phyloP scores from a whole-genome alignment of 805 yeast genomes.

The Ogataea parapolymorpha region DNA sequence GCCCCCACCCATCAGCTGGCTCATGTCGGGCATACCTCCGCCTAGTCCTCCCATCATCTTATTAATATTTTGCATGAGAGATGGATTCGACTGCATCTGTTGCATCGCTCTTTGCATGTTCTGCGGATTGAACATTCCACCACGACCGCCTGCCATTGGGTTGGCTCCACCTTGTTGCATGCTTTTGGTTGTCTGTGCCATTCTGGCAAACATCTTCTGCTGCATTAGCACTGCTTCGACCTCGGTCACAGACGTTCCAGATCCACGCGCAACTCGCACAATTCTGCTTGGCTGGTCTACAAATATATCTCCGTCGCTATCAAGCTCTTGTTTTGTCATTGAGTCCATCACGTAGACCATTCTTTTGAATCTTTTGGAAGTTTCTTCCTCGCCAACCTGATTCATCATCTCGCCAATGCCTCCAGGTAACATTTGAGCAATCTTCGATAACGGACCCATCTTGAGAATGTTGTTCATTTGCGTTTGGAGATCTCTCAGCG shows the following conservation, averaged over 20 bases:
- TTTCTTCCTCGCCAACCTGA: constrained; percentile 89
- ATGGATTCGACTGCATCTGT: constrained; percentile 65
- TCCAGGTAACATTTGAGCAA: constrained; percentile 93
- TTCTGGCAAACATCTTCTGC: constrained; percentile 88
- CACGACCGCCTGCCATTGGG: constrained; percentile 45
- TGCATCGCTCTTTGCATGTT: constrained; percentile 49
- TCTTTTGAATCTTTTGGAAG: constrained; percentile 74
- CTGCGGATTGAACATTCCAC: constrained; percentile 32
- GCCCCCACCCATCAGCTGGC: constrained; percentile 53
- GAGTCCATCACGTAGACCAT: constrained; percentile 94
- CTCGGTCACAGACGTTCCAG: constrained; percentile 89
- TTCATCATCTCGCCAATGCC: constrained; percentile 81
- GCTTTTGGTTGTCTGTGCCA: constrained; percentile 76
- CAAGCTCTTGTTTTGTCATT: constrained; percentile 89
- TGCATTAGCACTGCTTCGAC: constrained; percentile 90
- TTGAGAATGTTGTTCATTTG: constrained; percentile 94
- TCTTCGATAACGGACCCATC: constrained; percentile 94
- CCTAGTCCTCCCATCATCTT: constrained; percentile 67
- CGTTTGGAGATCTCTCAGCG: constrained; percentile 85
- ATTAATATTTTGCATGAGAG: constrained; percentile 72
- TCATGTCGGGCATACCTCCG: constrained; percentile 67
- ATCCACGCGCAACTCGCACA: constrained; percentile 87
- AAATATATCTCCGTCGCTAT: constrained; percentile 82
- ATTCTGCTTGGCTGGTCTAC: constrained; percentile 79
- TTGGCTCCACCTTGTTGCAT: constrained; percentile 47